Base-by-base conservation (phyloP, 768 basidiomycete species). In the Cyathus striatus region DNA sequence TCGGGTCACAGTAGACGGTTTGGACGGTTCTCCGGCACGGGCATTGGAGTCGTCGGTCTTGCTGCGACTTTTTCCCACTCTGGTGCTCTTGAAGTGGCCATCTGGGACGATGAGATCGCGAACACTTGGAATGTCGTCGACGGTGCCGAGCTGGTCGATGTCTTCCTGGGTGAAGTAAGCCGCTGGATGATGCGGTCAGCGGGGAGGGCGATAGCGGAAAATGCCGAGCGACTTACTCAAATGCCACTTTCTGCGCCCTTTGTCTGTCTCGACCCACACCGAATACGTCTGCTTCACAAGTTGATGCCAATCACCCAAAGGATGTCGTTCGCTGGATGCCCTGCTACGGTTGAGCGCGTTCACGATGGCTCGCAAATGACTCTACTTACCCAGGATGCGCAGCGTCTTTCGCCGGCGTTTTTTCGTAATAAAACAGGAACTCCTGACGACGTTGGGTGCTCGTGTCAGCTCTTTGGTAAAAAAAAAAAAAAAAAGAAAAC, bases 211-310 rank as follows among this genome's bases (percentile, higher is more conserved):
- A 14, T 23, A 21, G 30, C 26, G 35, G 3, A n/a, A 39, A 43
- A 18, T 16, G 26, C 26, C 21, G 17, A 32, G 41, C 38, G 38
- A 65, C 80, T 59, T 57, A 89, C 87, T 89, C 32, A 90, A 68
- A 59, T 90, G 88, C 88, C 86, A 89, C 64, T 90, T 90, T 38
- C 82, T 73, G 43, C 69, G 69, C 32, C 85, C 81, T 50, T 73
- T 75, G 24, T 73, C 73, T 4, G 80, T 79, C 43, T 78, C 70
- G 23, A 83, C 78, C 79, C 79, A 86, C 27, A 85, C 87, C 0
- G 86, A 89, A 57, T 89, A 90, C 0, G 88, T 90, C 59, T 89
- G 88, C 59, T 90, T 90, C 42, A 90, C 81, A 33, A 88, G 69
- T 6, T 74, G 77, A 52, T 85, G 79, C 79, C 79, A 81, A 44